phyloP scores from a whole-genome alignment of 176 grass and related monocot genomes.

The Eleusine indica region DNA sequence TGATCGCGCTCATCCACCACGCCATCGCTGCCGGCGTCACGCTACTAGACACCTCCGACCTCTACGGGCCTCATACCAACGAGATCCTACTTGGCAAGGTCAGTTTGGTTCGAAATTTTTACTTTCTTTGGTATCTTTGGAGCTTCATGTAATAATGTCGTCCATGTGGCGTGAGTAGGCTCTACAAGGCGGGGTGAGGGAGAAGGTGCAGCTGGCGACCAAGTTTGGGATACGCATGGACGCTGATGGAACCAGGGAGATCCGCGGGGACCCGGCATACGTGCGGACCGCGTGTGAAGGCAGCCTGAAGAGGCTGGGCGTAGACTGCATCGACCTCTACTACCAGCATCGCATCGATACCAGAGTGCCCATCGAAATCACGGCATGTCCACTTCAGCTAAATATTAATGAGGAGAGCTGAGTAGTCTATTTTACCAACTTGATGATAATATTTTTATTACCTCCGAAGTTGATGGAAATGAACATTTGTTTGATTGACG shows the following conservation, averaged over 20 bases:
- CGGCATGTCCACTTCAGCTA: background rate
- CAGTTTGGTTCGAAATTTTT: too few species aligned
- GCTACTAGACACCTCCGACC: conserved; percentile 56
- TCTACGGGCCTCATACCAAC: conserved; percentile 45
- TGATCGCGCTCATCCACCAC: conserved; percentile 47
- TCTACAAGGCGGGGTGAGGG: conserved; percentile 36
- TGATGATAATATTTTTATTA: too few species aligned
- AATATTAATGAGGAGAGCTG: background rate
- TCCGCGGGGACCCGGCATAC: conserved; percentile 48
- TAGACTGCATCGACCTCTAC: conserved; percentile 64
- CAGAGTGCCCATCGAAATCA: conserved; percentile 50
- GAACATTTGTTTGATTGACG: too few species aligned
- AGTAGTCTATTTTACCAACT: too few species aligned
- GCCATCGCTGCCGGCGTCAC: conserved; percentile 47
- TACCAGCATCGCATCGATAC: conserved; percentile 56
- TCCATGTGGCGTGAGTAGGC: too few species aligned
- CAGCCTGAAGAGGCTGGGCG: conserved; percentile 50
- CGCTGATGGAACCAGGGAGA: background rate
- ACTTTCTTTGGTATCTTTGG: too few species aligned
- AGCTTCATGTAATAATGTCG: too few species aligned
- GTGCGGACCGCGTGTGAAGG: conserved; percentile 47
- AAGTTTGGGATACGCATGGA: conserved; percentile 41
- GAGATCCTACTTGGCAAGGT: conserved; percentile 45
- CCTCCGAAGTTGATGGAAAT: too few species aligned
- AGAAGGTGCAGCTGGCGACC: conserved; percentile 51